Evolutionary conservation across 2,329 filamentous ascomycete species (phyloP).

Genomic region (Fusarium buxicola): DNA sequence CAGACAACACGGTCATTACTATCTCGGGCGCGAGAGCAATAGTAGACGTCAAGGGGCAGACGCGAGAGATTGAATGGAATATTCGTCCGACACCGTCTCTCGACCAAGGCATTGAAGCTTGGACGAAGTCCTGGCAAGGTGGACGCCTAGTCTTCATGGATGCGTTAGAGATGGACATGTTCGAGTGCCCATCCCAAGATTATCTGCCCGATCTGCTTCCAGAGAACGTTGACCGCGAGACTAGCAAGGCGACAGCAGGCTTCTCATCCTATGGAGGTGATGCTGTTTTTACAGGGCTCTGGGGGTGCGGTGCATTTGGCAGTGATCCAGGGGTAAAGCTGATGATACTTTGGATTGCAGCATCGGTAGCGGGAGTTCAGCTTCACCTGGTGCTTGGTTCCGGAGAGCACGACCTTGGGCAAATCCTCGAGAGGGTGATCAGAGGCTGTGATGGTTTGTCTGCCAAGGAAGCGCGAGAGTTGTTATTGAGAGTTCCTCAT

Average conservation of each 20-base stretch:
- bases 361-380: constrained; percentile 39
- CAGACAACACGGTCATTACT: constrained; percentile 42
- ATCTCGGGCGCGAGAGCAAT: constrained; percentile 47
- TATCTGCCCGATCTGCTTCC: constrained; percentile 45
- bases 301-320: constrained; percentile 53
- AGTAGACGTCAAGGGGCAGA: constrained; percentile 46
- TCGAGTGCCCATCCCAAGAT: constrained; percentile 12
- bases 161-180: constrained; percentile 51
- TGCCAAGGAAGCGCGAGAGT: neutral
- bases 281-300: constrained; percentile 46
- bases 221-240: constrained; percentile 46
- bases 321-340: constrained; percentile 50
- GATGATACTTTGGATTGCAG: constrained; percentile 49
- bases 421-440: constrained; percentile 12
- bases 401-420: constrained; percentile 36
- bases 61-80: constrained; percentile 46
- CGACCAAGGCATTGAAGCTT: neutral
- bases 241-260: constrained; percentile 46
- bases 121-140: constrained; percentile 25
- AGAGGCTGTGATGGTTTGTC: constrained; percentile 10
- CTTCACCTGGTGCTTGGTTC: constrained; percentile 36
- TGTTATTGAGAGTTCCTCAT: constrained; percentile 19
- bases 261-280: constrained; percentile 40
- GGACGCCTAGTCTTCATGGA: constrained; percentile 53
- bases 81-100: neutral